Evolutionary conservation across 306 rosid species (phyloP).

Genomic region (Rosa multiflora): DNA sequence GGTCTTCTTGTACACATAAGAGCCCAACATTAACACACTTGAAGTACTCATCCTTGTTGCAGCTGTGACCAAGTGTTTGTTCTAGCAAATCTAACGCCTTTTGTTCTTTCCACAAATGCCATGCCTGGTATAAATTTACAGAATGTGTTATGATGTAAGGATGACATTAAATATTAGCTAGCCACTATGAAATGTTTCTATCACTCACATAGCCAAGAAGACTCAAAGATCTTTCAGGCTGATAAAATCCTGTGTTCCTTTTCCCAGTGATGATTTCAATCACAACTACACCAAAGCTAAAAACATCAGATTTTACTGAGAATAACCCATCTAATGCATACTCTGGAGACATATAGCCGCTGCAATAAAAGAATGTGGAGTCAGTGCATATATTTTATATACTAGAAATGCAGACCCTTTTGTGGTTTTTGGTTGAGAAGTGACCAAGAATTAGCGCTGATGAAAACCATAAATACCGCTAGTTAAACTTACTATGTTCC

Average conservation of each 20-base stretch:
- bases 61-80: constrained; percentile 39
- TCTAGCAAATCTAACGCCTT: constrained; percentile 58
- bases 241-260: constrained; percentile 68
- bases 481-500: constrained; percentile 72
- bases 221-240: constrained; percentile 51
- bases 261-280: constrained; percentile 68
- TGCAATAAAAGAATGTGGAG: constrained; percentile 25
- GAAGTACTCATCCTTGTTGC: constrained; percentile 53
- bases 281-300: constrained; percentile 69
- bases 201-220: constrained; percentile 66
- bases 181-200: not conserved
- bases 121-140: constrained; percentile 44
- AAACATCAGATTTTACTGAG: constrained; percentile 65
- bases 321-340: constrained; percentile 70
- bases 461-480: not conserved
- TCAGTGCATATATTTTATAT: not conserved
- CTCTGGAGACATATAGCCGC: constrained; percentile 80
- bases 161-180: not conserved
- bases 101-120: constrained; percentile 67
- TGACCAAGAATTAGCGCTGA: not conserved
- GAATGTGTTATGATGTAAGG: not conserved
- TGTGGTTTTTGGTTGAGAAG: not conserved
- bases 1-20: constrained; percentile 72
- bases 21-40: constrained; percentile 60
- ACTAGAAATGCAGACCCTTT: not conserved